phyloP scores from a whole-genome alignment of 768 basidiomycete species.

The Tricholoma terreum region DNA sequence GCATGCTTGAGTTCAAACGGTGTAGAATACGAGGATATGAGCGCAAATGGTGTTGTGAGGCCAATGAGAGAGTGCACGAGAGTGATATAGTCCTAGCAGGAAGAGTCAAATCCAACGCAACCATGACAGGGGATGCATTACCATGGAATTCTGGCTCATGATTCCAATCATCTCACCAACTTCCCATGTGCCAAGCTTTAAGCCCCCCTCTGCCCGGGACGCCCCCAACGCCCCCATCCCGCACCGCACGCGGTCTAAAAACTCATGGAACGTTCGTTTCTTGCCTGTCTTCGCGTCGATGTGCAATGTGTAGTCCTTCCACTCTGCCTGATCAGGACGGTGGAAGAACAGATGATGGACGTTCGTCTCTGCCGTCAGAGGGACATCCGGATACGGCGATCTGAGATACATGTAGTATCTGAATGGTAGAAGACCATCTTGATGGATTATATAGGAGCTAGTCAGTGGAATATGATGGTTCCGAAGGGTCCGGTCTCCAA shows the following conservation, averaged over 20 bases:
- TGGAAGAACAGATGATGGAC: constrained; percentile 52
- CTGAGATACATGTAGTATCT: constrained; percentile 48
- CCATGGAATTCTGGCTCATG: constrained; percentile 66
- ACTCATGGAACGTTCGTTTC: constrained; percentile 44
- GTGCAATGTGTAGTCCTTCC: constrained; percentile 54
- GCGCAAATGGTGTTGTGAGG: constrained; percentile 49
- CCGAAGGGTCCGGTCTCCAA: too few relatives aligned
- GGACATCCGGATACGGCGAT: constrained; percentile 55
- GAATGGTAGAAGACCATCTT: neutral
- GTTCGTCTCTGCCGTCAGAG: constrained; percentile 50
- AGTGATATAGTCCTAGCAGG: constrained; percentile 48
- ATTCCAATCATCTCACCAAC: constrained; percentile 61
- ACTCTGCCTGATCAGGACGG: constrained; percentile 50
- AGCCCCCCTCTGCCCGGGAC: constrained; percentile 47
- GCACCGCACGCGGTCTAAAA: constrained; percentile 47
- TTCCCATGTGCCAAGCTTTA: constrained; percentile 45
- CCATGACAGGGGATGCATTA: constrained; percentile 18
- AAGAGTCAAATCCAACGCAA: neutral
- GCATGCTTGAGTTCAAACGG: constrained; percentile 52
- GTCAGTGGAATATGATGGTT: too few relatives aligned
- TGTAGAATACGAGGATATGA: constrained; percentile 55
- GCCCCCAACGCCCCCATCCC: constrained; percentile 55
- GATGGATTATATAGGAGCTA: too few relatives aligned
- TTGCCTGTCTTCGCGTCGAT: constrained; percentile 55
- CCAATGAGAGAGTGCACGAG: constrained; percentile 48